Conservation (phyloP, 2,329 filamentous ascomycete genomes). For the Delphinella strobiligena region DNA sequence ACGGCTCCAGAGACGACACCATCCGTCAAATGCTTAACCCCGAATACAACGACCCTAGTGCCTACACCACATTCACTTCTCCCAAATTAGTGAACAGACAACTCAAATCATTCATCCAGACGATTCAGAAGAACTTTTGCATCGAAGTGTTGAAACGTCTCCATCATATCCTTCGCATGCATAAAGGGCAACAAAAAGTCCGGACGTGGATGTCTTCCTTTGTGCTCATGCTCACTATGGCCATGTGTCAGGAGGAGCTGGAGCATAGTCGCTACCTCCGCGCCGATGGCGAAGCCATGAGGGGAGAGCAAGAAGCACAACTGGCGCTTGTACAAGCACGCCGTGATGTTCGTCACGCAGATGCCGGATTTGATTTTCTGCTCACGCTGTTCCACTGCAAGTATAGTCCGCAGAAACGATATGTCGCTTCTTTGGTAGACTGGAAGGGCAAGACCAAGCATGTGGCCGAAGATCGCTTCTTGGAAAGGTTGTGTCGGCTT, state of each 20-base stretch:
- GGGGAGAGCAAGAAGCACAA: conserved; percentile 23
- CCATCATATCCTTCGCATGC: conserved; percentile 31
- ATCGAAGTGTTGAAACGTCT: conserved; percentile 32
- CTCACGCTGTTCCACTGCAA: conserved; percentile 36
- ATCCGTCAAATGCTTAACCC: conserved; percentile 26
- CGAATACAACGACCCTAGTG: conserved; percentile 13
- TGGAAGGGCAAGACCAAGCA: conserved; percentile 1
- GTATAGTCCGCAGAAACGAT: conserved; percentile 28
- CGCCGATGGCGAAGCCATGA: conserved; percentile 24
- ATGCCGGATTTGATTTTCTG: conserved; percentile 31
- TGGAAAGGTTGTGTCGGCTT: conserved; percentile 20
- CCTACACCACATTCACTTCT: conserved; percentile 14
- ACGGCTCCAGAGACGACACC: conserved; percentile 24
- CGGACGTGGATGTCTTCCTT: conserved; percentile 34
- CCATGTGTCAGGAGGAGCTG: conserved; percentile 35
- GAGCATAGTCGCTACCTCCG: conserved; percentile 34
- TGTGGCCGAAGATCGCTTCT: conserved; percentile 7
- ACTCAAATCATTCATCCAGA: conserved; percentile 38
- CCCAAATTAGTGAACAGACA: conserved; percentile 37
- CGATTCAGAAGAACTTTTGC: conserved; percentile 30
- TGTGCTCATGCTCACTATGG: conserved; percentile 33
- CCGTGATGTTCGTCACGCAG: conserved; percentile 32
- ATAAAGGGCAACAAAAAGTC: conserved; percentile 24
- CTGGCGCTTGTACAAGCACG: too few species aligned
- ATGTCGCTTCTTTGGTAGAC: conserved; percentile 6